A percentile compares a stretch with the other conserved stretches of the same genome.
These are phyloP conservation scores for Phaeotremella fagi DNA, from an alignment of 768 basidiomycete species.

Conservation along the genomic window DNA sequence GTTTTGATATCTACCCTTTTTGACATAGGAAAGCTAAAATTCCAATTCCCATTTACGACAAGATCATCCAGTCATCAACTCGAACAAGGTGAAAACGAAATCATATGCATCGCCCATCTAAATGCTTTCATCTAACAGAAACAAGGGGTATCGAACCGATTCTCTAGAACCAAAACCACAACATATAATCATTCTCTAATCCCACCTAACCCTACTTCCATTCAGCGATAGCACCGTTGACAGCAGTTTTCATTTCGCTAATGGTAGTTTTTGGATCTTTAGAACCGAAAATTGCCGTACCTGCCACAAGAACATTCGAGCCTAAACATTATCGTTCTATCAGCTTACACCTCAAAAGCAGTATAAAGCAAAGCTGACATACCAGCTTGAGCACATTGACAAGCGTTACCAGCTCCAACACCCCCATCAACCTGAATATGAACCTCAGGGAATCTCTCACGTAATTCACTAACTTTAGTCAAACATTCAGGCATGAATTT, in stretches of 20 bases:
- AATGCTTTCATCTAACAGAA: too few species aligned
- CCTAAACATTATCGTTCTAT: slow-evolving; percentile 53
- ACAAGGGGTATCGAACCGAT: too few species aligned
- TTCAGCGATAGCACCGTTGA: slow-evolving; percentile 20
- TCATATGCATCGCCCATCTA: too few species aligned
- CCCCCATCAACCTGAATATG: slow-evolving; percentile 99
- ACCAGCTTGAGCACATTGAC: slow-evolving; percentile 85
- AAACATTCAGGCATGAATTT: slow-evolving; percentile 92
- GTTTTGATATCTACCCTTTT: too few species aligned
- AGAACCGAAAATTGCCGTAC: slow-evolving; percentile 87
- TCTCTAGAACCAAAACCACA: too few species aligned
- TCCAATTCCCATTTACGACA: too few species aligned
- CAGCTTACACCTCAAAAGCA: background rate
- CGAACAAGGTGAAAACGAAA: too few species aligned
- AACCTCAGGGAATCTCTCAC: slow-evolving; percentile 81
- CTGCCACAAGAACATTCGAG: slow-evolving; percentile 96
- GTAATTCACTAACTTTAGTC: slow-evolving; percentile 85
- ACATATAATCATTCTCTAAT: too few species aligned
- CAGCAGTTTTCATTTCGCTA: slow-evolving; percentile 16
- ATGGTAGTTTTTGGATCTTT: slow-evolving; percentile 76
- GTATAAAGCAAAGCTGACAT: slow-evolving; percentile 34
- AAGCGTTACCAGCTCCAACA: slow-evolving; percentile 85
- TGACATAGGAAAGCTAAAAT: too few species aligned
- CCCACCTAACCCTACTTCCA: too few species aligned
- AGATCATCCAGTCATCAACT: too few species aligned